Percentiles rank a stretch among this genome's conserved stretches.
These are phyloP conservation scores for Fomitopsis pinicola DNA, from an alignment of 1,284 basidiomycete species.

Conservation along the genomic window DNA sequence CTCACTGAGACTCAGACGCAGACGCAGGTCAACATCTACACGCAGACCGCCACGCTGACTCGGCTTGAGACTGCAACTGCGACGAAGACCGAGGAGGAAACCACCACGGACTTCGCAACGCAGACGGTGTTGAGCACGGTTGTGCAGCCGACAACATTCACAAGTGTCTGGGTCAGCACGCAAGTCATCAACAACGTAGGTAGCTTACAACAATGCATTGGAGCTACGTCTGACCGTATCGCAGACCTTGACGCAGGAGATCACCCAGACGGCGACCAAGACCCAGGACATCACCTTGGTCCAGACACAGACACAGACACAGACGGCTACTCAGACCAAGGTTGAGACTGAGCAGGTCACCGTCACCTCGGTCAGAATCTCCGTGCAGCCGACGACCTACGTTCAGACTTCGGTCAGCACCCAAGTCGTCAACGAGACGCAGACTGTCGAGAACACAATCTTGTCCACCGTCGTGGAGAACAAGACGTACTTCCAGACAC, in stretches of 20 bases:
- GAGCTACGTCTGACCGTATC: background rate
- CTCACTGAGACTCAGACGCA: conserved; percentile 18
- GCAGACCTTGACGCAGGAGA: conserved; percentile 29
- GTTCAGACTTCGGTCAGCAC: conserved; percentile 51
- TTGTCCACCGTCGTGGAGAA: conserved; percentile 15
- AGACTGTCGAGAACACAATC: conserved; percentile 27
- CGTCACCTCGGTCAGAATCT: conserved; percentile 27
- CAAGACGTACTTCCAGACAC: conserved; percentile 16
- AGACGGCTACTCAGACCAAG: conserved; percentile 21
- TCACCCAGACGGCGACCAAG: conserved; percentile 29
- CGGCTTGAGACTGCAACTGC: conserved; percentile 30
- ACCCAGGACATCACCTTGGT: conserved; percentile 29
- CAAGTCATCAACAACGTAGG: conserved; percentile 57
- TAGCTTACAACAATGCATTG: background rate
- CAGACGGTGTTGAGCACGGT: conserved; percentile 26
- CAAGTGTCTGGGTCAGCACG: conserved; percentile 50
- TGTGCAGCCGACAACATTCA: conserved; percentile 45
- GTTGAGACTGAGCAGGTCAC: conserved; percentile 24
- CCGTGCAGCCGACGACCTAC: conserved; percentile 46
- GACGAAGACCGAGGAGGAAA: conserved; percentile 22
- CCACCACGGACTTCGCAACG: conserved; percentile 24
- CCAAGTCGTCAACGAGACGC: conserved; percentile 51
- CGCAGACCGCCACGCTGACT: conserved; percentile 36
- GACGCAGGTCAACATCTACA: conserved; percentile 36
- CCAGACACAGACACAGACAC: conserved; percentile 32